These are phyloP conservation scores for Adansonia madagascariensis DNA, from an alignment of 441 rosid genomes.

Conservation along the genomic window DNA sequence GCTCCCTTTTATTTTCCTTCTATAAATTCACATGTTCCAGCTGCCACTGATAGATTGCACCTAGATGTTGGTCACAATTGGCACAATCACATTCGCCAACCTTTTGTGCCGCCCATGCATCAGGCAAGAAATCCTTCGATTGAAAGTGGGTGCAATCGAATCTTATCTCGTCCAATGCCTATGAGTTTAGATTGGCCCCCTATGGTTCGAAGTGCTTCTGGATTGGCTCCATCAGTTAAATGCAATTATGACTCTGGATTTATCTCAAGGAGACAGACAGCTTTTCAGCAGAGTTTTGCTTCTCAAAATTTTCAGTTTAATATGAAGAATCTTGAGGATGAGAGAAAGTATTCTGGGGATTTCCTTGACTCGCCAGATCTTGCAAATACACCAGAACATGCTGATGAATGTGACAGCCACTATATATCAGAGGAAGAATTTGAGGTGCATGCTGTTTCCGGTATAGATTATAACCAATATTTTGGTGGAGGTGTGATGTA, in stretches of 20 bases:
- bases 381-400: slow-evolving; percentile 52
- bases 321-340: slow-evolving; percentile 45
- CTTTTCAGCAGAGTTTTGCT: slow-evolving; percentile 59
- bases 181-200: slow-evolving; percentile 99
- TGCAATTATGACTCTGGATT: slow-evolving; percentile 80
- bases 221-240: slow-evolving; percentile 67
- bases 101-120: slow-evolving; percentile 74
- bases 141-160: slow-evolving; percentile 69
- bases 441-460: slow-evolving; percentile 83
- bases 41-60: slow-evolving; percentile 95
- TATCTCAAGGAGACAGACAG: slow-evolving; percentile 55
- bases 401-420: slow-evolving; percentile 77
- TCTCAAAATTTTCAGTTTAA: slow-evolving; percentile 48
- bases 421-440: slow-evolving; percentile 93
- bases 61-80: slow-evolving; percentile 91
- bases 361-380: slow-evolving; percentile 67
- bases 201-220: slow-evolving; percentile 77
- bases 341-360: slow-evolving; percentile 60
- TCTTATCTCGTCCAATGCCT: slow-evolving; percentile 71
- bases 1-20: slow-evolving; percentile 79
- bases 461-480: slow-evolving; percentile 86
- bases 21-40: slow-evolving; percentile 72
- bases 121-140: slow-evolving; percentile 72
- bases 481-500: slow-evolving; percentile 99
- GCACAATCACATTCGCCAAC: slow-evolving; percentile 77